phyloP scores from a whole-genome alignment of 2,329 filamentous ascomycete species.

The Colletotrichum scovillei region DNA sequence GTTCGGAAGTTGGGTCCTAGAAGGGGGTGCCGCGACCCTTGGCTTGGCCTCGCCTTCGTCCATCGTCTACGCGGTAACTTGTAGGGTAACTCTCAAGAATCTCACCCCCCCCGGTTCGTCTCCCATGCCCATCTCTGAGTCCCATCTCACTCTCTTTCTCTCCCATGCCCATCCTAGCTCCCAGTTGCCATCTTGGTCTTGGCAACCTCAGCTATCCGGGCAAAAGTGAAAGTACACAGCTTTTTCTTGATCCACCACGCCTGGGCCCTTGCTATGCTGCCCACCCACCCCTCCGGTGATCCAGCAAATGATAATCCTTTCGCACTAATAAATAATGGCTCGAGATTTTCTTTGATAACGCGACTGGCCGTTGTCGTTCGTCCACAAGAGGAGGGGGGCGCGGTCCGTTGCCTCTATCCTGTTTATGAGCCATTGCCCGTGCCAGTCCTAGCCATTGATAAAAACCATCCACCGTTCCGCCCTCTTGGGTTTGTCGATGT shows the following conservation, averaged over 20 bases:
- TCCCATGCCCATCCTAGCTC: not conserved
- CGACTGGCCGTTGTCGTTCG: conserved; percentile 10
- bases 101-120: not conserved
- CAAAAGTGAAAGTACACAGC: not conserved
- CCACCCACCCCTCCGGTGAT: conserved; percentile 18
- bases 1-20: not conserved
- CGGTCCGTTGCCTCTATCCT: not conserved
- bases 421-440: not conserved
- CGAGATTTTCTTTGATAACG: conserved; percentile 34
- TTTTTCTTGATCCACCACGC: not conserved
- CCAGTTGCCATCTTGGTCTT: not conserved
- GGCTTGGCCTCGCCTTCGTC: conserved; percentile 1
- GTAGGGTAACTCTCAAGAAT: not conserved
- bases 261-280: not conserved
- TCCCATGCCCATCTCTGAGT: not conserved
- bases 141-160: not conserved
- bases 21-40: not conserved
- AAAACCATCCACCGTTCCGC: conserved; percentile 22
- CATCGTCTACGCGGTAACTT: not conserved
- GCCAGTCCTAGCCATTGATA: conserved; percentile 17
- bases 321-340: conserved; percentile 34
- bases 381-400: not conserved
- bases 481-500: not conserved
- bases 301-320: conserved; percentile 36
- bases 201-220: not conserved